Evolutionary conservation across 2,329 filamentous ascomycete species (phyloP), one percentile per base, ranked within the genome.

Genomic region (Diaporthe humulicola): DNA sequence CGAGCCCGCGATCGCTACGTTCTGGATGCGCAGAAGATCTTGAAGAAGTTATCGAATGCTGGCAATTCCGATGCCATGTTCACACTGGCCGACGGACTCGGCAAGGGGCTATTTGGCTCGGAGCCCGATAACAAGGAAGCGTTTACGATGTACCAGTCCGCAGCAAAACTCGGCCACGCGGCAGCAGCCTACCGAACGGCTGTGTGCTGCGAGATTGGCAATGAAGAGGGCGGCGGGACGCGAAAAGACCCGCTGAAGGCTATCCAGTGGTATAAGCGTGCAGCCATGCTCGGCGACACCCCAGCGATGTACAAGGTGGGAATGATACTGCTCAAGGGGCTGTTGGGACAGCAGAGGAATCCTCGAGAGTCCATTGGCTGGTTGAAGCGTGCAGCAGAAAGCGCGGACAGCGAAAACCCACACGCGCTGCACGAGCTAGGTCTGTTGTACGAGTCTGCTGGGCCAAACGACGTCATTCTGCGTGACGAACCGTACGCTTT

Each of bases 271-370:
- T 99, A 99, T 84, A 95, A 96, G 82, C 94, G 96, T 57, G 95
- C 97, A 9, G 96, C 97, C 15, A 93, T 93, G 17, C 88, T 98
- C 3, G 96, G 97, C 4, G 96, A 99, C 81, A 93, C 94, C 2
- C 94, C 96, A 0, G 97, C 96, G 40, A 98, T 98, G 95, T 99
- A 98, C 87, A 99, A 99, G 85, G 92, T 98, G 84, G 97, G 97
- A 74, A 98, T 98, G 93, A 98, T 99, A 78, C 87, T 95, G 76
- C 90, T 98, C 72, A 98, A 98, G 84, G 97, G 96, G 15, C 88
- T 98, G 38, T 89, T 99, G n/a, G 96, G 96, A 5, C 96, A 98
- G 82, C 90, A 89, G 33, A 91, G 88, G 81, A 98, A 97, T 81
- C 90, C 95, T 3, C 90, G 93, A 57, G 97, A 98, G 85, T 96